Evolutionary conservation across 2,329 filamentous ascomycete species (phyloP).

Genomic region (Arthrobotrys sinensis): DNA sequence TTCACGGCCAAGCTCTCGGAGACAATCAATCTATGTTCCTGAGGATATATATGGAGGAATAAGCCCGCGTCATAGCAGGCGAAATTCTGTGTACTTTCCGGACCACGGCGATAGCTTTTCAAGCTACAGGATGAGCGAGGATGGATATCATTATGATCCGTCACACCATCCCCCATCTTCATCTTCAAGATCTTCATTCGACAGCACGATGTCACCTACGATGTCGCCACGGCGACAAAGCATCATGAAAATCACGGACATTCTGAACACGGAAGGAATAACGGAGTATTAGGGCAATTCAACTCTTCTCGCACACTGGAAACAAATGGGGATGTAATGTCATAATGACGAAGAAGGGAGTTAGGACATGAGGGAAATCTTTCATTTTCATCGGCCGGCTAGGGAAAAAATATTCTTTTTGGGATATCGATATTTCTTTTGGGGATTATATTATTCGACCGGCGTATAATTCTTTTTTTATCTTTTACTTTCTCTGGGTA

Average conservation of each 20-base stretch:
- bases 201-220: conserved; percentile 49
- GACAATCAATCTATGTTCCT: conserved; percentile 53
- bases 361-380: not conserved
- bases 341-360: not conserved
- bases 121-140: conserved; percentile 44
- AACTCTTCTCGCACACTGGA: not conserved
- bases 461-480: not conserved
- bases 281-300: conserved; percentile 31
- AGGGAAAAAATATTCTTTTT: conserved; percentile 11
- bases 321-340: not conserved
- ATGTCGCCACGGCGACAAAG: conserved; percentile 52
- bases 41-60: conserved; percentile 21
- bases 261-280: conserved; percentile 47
- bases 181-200: conserved; percentile 54
- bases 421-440: not conserved
- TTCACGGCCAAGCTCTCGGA: conserved; percentile 46
- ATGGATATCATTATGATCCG: conserved; percentile 38
- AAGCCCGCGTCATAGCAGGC: conserved; percentile 47
- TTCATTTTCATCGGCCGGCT: not conserved
- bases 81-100: conserved; percentile 47
- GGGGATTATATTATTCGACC: conserved; percentile 13
- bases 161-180: conserved; percentile 31
- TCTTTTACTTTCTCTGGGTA: conserved; percentile 1
- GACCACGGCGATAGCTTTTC: conserved; percentile 47
- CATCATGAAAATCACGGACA: conserved; percentile 58